A percentile compares a stretch with the other conserved stretches of the same genome.
Conservation (phyloP, 2,329 filamentous ascomycete genomes). For the Cladosporium sp. region DNA sequence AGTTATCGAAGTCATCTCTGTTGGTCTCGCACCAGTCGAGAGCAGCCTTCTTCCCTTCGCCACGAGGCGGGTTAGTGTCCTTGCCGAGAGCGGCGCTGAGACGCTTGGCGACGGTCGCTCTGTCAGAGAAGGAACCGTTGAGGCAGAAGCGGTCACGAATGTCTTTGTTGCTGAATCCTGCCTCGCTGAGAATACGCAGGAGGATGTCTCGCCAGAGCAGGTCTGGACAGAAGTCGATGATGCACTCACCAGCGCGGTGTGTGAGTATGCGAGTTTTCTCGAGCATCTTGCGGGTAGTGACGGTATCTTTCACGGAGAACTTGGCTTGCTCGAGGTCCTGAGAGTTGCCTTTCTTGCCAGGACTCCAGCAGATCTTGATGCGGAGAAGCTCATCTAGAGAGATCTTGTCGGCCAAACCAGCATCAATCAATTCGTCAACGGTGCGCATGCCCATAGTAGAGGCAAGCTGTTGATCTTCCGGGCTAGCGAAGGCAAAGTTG, state of each 20-base stretch:
- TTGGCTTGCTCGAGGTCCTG: slow-evolving; percentile 35
- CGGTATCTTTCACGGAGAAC: slow-evolving; percentile 38
- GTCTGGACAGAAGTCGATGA: slow-evolving; percentile 42
- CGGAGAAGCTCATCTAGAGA: slow-evolving; percentile 29
- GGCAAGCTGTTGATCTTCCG: slow-evolving; percentile 22
- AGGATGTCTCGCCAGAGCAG: slow-evolving; percentile 39
- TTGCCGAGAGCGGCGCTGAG: slow-evolving; percentile 39
- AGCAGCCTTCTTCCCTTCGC: slow-evolving; percentile 27
- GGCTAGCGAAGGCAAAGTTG: slow-evolving; percentile 33
- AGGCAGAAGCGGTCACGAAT: slow-evolving; percentile 39
- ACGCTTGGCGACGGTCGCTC: slow-evolving; percentile 41
- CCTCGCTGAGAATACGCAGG: slow-evolving; percentile 39
- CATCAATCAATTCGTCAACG: slow-evolving; percentile 36
- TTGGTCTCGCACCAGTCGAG: slow-evolving; percentile 32
- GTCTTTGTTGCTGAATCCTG: slow-evolving; percentile 37
- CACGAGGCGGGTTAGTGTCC: slow-evolving; percentile 35
- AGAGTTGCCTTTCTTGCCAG: slow-evolving; percentile 37
- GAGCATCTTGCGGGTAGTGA: slow-evolving; percentile 38
- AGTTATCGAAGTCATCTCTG: slow-evolving; percentile 32
- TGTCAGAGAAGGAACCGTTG: slow-evolving; percentile 40
- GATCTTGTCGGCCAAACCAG: slow-evolving; percentile 31
- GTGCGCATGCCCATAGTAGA: slow-evolving; percentile 11
- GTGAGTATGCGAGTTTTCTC: slow-evolving; percentile 32
- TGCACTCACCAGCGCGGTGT: slow-evolving; percentile 36
- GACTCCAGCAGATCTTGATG: slow-evolving; percentile 38